Conservation (phyloP, 2,329 filamentous ascomycete genomes). For the Biscogniauxia marginata region DNA sequence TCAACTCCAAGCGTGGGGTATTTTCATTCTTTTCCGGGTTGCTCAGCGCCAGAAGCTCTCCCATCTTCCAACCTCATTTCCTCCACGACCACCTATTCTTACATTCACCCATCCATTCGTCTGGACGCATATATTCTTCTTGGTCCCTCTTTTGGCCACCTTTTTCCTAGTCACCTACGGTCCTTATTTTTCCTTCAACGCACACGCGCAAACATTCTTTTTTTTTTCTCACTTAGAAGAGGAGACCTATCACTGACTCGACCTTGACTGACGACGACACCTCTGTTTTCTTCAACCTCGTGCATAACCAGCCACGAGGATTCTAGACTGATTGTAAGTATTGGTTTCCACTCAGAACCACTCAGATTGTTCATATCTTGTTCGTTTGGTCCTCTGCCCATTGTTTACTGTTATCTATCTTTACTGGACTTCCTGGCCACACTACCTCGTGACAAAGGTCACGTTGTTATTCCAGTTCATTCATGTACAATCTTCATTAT, state of each 20-base stretch:
- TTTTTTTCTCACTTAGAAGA: conserved; percentile 6
- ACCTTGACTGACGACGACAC: conserved; percentile 11
- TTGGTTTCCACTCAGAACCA: background rate
- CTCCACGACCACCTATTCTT: conserved; percentile 4
- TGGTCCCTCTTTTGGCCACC: conserved; percentile 17
- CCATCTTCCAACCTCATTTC: conserved; percentile 6
- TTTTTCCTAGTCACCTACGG: conserved; percentile 16
- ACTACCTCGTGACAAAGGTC: background rate
- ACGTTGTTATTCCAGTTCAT: conserved; percentile 8
- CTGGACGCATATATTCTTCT: conserved; percentile 23
- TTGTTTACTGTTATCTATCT: background rate
- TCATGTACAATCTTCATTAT: conserved; percentile 26
- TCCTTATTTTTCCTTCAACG: conserved; percentile 9
- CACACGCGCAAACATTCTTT: conserved; percentile 20
- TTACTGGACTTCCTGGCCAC: background rate
- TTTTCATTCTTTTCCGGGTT: conserved; percentile 1
- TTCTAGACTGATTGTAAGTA: conserved; percentile 13
- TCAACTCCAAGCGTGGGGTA: background rate
- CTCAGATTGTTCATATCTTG: background rate
- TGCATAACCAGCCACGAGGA: conserved; percentile 9
- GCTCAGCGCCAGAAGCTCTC: background rate
- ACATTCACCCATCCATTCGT: conserved; percentile 11
- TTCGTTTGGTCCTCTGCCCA: background rate
- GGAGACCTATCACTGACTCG: conserved; percentile 5
- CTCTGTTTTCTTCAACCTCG: conserved; percentile 5